These are phyloP conservation scores for Paecilomyces sp. DNA, from an alignment of 2,329 filamentous ascomycete species.

Conservation along the genomic window DNA sequence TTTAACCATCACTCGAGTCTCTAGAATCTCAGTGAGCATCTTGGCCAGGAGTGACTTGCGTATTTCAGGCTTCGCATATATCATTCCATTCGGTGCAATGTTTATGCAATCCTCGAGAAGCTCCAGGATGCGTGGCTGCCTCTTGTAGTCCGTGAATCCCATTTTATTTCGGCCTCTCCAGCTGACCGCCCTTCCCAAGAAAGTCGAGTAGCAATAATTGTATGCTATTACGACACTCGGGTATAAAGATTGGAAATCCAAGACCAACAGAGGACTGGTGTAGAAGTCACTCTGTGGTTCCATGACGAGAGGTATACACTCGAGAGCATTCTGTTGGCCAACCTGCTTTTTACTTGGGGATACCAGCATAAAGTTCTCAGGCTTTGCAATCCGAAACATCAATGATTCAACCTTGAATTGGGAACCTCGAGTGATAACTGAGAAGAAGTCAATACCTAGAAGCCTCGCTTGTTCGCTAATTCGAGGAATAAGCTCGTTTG, in stretches of 20 bases:
- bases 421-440: slow-evolving; percentile 87
- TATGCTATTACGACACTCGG: slow-evolving; percentile 99
- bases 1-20: slow-evolving; percentile 97
- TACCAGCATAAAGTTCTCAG: slow-evolving; percentile 84
- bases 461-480: slow-evolving; percentile 92
- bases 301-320: slow-evolving; percentile 94
- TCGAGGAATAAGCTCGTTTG: slow-evolving; percentile 78
- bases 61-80: slow-evolving; percentile 80
- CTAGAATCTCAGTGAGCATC: slow-evolving; percentile 92
- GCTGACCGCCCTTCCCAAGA: slow-evolving; percentile 72
- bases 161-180: slow-evolving; percentile 94
- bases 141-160: slow-evolving; percentile 82
- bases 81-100: slow-evolving; percentile 91
- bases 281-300: slow-evolving; percentile 95
- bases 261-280: slow-evolving; percentile 75
- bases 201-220: slow-evolving; percentile 98
- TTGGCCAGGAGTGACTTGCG: slow-evolving; percentile 88
- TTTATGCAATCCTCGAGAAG: slow-evolving; percentile 81
- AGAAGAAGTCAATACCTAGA: slow-evolving; percentile 92
- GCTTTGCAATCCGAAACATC: slow-evolving; percentile 98
- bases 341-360: slow-evolving; percentile 90
- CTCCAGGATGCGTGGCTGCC: slow-evolving; percentile 66
- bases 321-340: slow-evolving; percentile 84
- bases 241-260: slow-evolving; percentile 95
- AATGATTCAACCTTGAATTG: slow-evolving; percentile 98